Base-by-base conservation (phyloP, 192 early-diverging fungal genomes). In the Oehlia diaphana region DNA sequence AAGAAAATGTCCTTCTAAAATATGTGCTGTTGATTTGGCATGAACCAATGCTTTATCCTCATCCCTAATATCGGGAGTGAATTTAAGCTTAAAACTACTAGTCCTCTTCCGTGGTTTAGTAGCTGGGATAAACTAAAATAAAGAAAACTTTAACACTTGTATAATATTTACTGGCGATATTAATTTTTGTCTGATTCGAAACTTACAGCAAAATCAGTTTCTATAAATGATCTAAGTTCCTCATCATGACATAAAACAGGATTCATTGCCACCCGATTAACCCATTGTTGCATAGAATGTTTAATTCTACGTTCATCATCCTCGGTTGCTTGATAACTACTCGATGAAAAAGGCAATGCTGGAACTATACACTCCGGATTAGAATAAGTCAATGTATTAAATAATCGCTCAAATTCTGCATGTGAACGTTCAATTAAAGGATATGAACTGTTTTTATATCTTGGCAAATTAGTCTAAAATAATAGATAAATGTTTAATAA, bases 181-280 rank as follows among this genome's bases (percentile, higher is more conserved):
- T 58, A 19, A 21, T n/a, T 21, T 7, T 58, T 7, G 0, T 19
- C 21, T 21, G 21, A 58, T 58, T 58, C 19, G 4, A 19, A 1
- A 61, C 66, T 37, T 83, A 83, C 84, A 31, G 83, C 81, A 81
- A 86, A 86, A 63, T 84, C 81, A 35, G 82, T 84, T 47, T 86
- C 85, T 26, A 86, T 82, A 82, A 86, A 86, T 63, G 83, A 82
- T 73, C 82, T 81, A 9, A 86, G 75, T 72, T 86, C 85, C 72
- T 84, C 74, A 61, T 86, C 85, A 33, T 86, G 81, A 6, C 81
- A 80, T 58, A 86, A 78, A 39, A 82, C 67, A 50, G 85, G 85
- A 44, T 86, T 83, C n/a, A 37, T 78, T 58, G 81, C 63, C 21
- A 84, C 63, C 12, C 85, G 77, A 21, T 86, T 82, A 63, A 86